Evolutionary conservation across 306 rosid species (phyloP), one percentile per base, ranked within the genome.

Genomic region (Prinsepia uniflora): DNA sequence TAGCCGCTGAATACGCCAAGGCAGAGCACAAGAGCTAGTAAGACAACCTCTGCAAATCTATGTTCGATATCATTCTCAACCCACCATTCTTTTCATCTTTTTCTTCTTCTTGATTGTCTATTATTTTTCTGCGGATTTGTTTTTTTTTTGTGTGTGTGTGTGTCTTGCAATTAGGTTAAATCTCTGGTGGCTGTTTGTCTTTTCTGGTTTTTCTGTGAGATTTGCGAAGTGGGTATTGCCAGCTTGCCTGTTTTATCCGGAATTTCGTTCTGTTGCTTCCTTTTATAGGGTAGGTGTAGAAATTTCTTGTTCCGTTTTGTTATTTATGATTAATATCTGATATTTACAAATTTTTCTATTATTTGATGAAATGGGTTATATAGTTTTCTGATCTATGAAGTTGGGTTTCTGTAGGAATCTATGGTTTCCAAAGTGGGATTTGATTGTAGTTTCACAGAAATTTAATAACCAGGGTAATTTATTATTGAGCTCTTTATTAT

Each of bases 41-140:
- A 65, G 70, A 65, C 70, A 65, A 65, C 55, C 48, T 65, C 70
- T 65, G 70, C 53, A 46, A 65, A 30, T 65, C 55, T 65, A 18
- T 47, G 13, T 6, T 30, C 44, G 24, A 66, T 46, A 30, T 30
- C 36, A 30, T 30, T 46, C 57, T 47, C 24, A 24, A 22, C 48
- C 44, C 12, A 66, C 30, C 22, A 65, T 65, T 46, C 9, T 20
- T 48, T 42, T 63, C 2, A 8, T 65, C 22, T 39, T 4, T 45
- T 14, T 14, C 24, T 19, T 18, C 24, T 65, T 17, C 6, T 13
- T 14, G 58, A n/a, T 53, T 53, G 58, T 53, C 11, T 53, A 18
- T 53, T 18, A 18, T 24, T 53, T 18, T 18, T 55, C 70, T 20
- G 7, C 19, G 44, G 68, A 52, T 46, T 62, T 30, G 68, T 12